A percentile compares a stretch with the other conserved stretches of the same genome.
phyloP scores from a whole-genome alignment of 331 rosid genomes.

The Prunus yedoensis region DNA sequence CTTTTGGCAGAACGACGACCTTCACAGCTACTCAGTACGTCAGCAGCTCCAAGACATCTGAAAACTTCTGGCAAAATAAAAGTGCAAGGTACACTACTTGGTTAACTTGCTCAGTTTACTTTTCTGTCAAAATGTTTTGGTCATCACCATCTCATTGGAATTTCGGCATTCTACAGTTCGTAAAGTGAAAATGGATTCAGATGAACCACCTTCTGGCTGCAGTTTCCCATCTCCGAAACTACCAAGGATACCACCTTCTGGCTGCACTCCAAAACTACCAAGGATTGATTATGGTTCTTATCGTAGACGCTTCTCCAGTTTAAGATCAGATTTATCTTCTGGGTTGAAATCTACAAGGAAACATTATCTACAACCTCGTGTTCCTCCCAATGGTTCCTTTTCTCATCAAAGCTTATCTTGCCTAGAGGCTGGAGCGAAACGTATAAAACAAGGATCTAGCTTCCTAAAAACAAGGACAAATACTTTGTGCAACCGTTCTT shows the following conservation, averaged over 20 bases:
- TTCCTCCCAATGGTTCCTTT: slow-evolving; percentile 19
- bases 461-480: slow-evolving; percentile 8
- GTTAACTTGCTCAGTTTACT: neutral
- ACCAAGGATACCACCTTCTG: slow-evolving; percentile 2
- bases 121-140: neutral
- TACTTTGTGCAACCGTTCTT: slow-evolving; percentile 1
- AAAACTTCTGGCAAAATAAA: slow-evolving; percentile 29
- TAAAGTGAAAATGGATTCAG: slow-evolving; percentile 31
- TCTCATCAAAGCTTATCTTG: slow-evolving; percentile 23
- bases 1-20: slow-evolving; percentile 24
- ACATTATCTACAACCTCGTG: slow-evolving; percentile 13
- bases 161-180: slow-evolving; percentile 24
- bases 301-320: slow-evolving; percentile 8
- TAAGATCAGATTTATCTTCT: slow-evolving; percentile 13
- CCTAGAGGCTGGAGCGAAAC: slow-evolving; percentile 13
- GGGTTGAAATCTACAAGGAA: slow-evolving; percentile 19
- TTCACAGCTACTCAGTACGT: slow-evolving; percentile 22
- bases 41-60: slow-evolving; percentile 22
- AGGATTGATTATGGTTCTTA: slow-evolving; percentile 13
- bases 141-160: neutral
- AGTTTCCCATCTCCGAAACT: slow-evolving; percentile 14
- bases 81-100: slow-evolving; percentile 29
- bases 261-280: slow-evolving; percentile 7
- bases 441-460: slow-evolving; percentile 22
- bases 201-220: slow-evolving; percentile 21